Conservation (phyloP, 768 basidiomycete species). For the Suillus spraguei region DNA sequence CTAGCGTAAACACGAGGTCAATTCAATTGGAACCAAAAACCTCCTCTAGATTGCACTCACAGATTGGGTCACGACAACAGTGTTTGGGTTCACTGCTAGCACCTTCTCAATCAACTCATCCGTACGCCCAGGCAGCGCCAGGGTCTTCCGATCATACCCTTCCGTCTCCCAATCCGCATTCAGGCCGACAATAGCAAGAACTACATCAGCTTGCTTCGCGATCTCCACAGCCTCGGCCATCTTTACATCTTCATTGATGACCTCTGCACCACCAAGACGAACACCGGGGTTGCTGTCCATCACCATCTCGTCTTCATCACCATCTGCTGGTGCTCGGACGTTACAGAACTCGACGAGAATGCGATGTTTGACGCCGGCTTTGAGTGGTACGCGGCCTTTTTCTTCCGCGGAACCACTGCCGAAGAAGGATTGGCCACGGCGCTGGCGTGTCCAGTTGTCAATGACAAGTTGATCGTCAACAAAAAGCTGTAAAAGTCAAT, state of each 20-base stretch:
- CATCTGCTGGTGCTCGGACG: slow-evolving; percentile 71
- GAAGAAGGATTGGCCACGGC: slow-evolving; percentile 71
- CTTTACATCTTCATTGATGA: slow-evolving; percentile 56
- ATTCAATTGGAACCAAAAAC: not conserved
- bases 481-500: slow-evolving; percentile 48
- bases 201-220: slow-evolving; percentile 71
- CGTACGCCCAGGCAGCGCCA: slow-evolving; percentile 72
- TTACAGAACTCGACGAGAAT: slow-evolving; percentile 74
- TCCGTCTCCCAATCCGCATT: slow-evolving; percentile 86
- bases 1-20: slow-evolving; percentile 31
- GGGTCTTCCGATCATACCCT: slow-evolving; percentile 68
- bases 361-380: slow-evolving; percentile 55
- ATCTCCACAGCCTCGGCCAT: slow-evolving; percentile 64
- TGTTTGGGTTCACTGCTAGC: slow-evolving; percentile 64
- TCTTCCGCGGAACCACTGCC: slow-evolving; percentile 66
- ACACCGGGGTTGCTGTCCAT: slow-evolving; percentile 72
- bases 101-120: slow-evolving; percentile 72
- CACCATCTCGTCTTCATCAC: slow-evolving; percentile 63
- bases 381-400: slow-evolving; percentile 53
- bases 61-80: slow-evolving; percentile 74
- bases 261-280: slow-evolving; percentile 73
- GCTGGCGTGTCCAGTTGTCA: slow-evolving; percentile 82
- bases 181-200: slow-evolving; percentile 75
- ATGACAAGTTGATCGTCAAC: slow-evolving; percentile 73
- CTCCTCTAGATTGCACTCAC: slow-evolving; percentile 38